Percentiles rank a stretch among this genome's conserved stretches.
These are phyloP conservation scores for Beauveria sp. DNA, from an alignment of 2,329 filamentous ascomycete genomes.

Conservation along the genomic window DNA sequence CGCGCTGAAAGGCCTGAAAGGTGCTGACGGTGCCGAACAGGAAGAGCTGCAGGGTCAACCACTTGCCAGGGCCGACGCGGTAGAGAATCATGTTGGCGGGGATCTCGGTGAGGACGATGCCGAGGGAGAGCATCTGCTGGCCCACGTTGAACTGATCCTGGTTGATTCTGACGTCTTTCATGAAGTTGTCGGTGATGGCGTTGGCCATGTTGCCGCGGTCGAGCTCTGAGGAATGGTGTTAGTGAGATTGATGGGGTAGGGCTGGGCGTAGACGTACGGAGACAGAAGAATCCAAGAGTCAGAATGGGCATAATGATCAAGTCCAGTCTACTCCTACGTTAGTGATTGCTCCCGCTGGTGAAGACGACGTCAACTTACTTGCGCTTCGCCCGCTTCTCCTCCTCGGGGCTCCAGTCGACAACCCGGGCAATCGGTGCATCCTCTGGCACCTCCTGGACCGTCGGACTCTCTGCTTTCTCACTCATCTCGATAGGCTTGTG, in stretches of 20 bases:
- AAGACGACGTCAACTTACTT: constrained; percentile 17
- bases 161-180: constrained; percentile 40
- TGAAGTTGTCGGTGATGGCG: constrained; percentile 41
- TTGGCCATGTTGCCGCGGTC: constrained; percentile 33
- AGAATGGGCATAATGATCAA: constrained; percentile 35
- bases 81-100: constrained; percentile 30
- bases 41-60: constrained; percentile 46
- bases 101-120: constrained; percentile 36
- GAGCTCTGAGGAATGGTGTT: constrained; percentile 16
- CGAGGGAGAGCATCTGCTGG: constrained; percentile 41
- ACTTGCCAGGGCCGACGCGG: constrained; percentile 28
- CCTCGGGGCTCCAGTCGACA: constrained; percentile 21
- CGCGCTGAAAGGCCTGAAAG: constrained; percentile 45
- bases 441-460: neutral
- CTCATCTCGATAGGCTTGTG: neutral
- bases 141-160: constrained; percentile 47
- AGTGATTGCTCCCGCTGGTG: neutral
- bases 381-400: constrained; percentile 22
- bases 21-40: constrained; percentile 45
- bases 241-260: neutral
- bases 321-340: constrained; percentile 24
- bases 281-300: constrained; percentile 34
- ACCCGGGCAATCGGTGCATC: constrained; percentile 14
- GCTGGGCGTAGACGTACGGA: constrained; percentile 26
- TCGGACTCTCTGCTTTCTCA: neutral